These are phyloP conservation scores for Plasmodium gallinaceum DNA, from an alignment of 169 alveolate species.

Conservation along the genomic window DNA sequence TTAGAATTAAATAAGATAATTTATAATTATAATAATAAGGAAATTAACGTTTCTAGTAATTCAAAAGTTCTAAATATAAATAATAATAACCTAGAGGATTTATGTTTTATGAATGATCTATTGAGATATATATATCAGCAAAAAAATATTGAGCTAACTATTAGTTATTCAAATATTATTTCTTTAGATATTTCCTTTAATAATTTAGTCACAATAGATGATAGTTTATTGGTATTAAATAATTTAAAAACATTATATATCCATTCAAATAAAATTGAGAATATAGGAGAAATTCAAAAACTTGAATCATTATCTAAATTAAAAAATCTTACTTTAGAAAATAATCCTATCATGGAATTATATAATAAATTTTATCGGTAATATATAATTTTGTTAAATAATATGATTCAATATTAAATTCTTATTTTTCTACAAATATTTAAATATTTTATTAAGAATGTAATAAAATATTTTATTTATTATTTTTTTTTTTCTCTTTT, in stretches of 20 bases:
- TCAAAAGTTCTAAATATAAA: slow-evolving; percentile 48
- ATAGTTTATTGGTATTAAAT: slow-evolving; percentile 19
- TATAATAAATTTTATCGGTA: slow-evolving; percentile 59
- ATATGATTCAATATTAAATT: too few relatives aligned
- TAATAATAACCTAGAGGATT: slow-evolving; percentile 44
- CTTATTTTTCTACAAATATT: background rate
- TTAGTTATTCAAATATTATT: slow-evolving; percentile 42
- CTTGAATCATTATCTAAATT: slow-evolving; percentile 28
- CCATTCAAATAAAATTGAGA: slow-evolving; percentile 59
- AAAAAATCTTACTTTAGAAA: slow-evolving; percentile 50
- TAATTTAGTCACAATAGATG: slow-evolving; percentile 21
- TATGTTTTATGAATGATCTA: slow-evolving; percentile 29
- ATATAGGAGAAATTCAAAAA: slow-evolving; percentile 30
- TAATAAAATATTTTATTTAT: background rate
- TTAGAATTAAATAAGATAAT: slow-evolving; percentile 50
- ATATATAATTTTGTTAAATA: background rate
- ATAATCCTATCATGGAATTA: slow-evolving; percentile 51
- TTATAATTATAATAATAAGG: slow-evolving; percentile 54
- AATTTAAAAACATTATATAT: slow-evolving; percentile 49
- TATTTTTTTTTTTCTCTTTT: background rate
- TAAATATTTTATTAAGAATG: background rate
- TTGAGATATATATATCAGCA: slow-evolving; percentile 23
- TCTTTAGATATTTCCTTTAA: slow-evolving; percentile 66
- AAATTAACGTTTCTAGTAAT: slow-evolving; percentile 52
- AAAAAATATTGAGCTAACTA: slow-evolving; percentile 8